Percentiles rank a stretch among this genome's conserved stretches.
Evolutionary conservation across 2,329 filamentous ascomycete species (phyloP).

Genomic region (Drechslerella coelobrocha): DNA sequence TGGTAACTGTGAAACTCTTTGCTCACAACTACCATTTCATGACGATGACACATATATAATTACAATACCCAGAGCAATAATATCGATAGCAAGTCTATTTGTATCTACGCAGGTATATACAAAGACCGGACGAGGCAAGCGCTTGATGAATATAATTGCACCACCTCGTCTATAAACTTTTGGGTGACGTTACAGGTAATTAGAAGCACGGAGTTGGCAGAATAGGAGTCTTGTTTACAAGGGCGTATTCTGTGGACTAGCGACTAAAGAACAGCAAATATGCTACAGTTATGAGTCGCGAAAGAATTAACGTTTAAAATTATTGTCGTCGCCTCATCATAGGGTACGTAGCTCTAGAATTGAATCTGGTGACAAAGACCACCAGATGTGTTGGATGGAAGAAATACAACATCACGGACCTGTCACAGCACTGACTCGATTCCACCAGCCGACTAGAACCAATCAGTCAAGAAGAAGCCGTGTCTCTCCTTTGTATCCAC

Average conservation of each 20-base stretch:
- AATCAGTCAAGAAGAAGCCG: too few relatives aligned
- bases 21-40: too few relatives aligned
- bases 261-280: too few relatives aligned
- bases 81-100: background rate
- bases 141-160: background rate
- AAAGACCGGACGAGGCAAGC: background rate
- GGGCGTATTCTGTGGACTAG: too few relatives aligned
- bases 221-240: background rate
- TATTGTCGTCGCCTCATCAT: too few relatives aligned
- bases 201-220: background rate
- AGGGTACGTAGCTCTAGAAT: background rate
- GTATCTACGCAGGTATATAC: background rate
- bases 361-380: background rate
- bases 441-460: too few relatives aligned
- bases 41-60: too few relatives aligned
- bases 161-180: conserved; percentile 15
- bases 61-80: too few relatives aligned
- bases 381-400: conserved; percentile 26
- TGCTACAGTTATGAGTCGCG: too few relatives aligned
- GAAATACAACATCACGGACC: conserved; percentile 18
- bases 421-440: background rate
- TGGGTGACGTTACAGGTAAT: conserved; percentile 7
- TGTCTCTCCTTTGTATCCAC: too few relatives aligned
- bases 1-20: too few relatives aligned
- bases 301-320: too few relatives aligned